Evolutionary conservation across 176 grass and related monocot species (phyloP), one percentile per base, ranked within the genome.

Genomic region (Musa acuminata): DNA sequence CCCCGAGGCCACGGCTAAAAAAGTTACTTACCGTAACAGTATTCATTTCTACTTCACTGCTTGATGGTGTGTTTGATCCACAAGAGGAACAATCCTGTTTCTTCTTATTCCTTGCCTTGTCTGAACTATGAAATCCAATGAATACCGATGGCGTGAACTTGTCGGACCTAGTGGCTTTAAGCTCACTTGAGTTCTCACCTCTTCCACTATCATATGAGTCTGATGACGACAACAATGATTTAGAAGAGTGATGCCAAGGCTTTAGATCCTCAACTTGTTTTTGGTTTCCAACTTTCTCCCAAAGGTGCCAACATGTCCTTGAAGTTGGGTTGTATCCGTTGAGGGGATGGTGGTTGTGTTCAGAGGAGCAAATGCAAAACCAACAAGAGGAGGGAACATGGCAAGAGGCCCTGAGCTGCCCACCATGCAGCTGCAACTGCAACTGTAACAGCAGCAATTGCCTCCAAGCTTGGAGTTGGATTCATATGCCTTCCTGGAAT

Each of bases 361-460:
- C 78, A 23, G 22, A 25, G 84, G 73, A 22, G 76, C 70, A 83
- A 89, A 85, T 81, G 82, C 77, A 78, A 89, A 85, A 87, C 77
- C 71, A 73, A 49, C 23, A 13, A 19, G 77, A 99, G 81, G 75
- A 14, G 81, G 64, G 49, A 90, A 92, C 91, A 79, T 48, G 96
- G 91, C 69, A 95, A 81, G 77, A 99, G 81, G 75, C 96, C 96
- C 81, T 94, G 96, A 73, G 88, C 82, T 77, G 86, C 80, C 96
- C 96, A 99, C 96, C 96, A 99, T 73, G 90, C 90, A 53, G 96
- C 87, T 62, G 96, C 96, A 73, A 91, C 96, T 64, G 88, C 84
- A 73, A 99, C 81, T 74, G 96, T 99, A 76, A 80, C 88, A 82
- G 88, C 72, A 68, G 84, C 86, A 62, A 99, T 75, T 55, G 88